Evolutionary conservation across 1,139 yeast species (phyloP), one percentile per base, ranked within the genome.

Genomic region (Taphrina confusa): DNA sequence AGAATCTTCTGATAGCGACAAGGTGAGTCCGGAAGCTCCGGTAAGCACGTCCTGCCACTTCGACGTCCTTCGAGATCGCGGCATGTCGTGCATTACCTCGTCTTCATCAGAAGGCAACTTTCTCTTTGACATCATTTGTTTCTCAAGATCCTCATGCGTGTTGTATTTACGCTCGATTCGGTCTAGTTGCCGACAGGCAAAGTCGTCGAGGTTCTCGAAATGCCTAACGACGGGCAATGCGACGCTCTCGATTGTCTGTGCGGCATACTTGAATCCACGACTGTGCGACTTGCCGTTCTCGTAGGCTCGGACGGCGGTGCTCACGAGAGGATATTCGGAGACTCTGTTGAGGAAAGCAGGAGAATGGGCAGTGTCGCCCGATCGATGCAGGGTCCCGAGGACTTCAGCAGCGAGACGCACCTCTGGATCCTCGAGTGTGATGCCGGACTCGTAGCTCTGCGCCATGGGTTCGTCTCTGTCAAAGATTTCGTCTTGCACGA

Each of bases 161-260:
- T 27, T 22, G 23, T 39, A 45, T 33, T 39, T 16, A 12, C 60
- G 39, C 39, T 56, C 60, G 14, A 56, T 56, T 66, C 60, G 64
- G 66, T 60, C 69, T 57, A 61, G 70, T 61, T 65, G 73, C 59
- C 69, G 65, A 64, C 68, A 46, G 66, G 68, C 65, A 65, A 68
- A 69, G 67, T 70, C 63, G 65, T 68, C 51, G 62, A 66, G 59
- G 62, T 68, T 57, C 56, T 64, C 66, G 55, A 65, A 61, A 31
- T 58, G 52, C 76, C 79, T 50, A 73, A 81, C 84, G 56, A 82
- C 79, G 0, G 85, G 85, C 36, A 77, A 70, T 2, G 86, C 83
- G 1, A 84, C 85, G 61, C 80, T 77, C 69, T 84, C 88, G 31
- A 84, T 81, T 64, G 81, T 79, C 47, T 80, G 87, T 1, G 87